Percentiles rank a stretch among this genome's conserved stretches.
Conservation (phyloP, 2,329 filamentous ascomycete species). For the Apiospora malaysiana region DNA sequence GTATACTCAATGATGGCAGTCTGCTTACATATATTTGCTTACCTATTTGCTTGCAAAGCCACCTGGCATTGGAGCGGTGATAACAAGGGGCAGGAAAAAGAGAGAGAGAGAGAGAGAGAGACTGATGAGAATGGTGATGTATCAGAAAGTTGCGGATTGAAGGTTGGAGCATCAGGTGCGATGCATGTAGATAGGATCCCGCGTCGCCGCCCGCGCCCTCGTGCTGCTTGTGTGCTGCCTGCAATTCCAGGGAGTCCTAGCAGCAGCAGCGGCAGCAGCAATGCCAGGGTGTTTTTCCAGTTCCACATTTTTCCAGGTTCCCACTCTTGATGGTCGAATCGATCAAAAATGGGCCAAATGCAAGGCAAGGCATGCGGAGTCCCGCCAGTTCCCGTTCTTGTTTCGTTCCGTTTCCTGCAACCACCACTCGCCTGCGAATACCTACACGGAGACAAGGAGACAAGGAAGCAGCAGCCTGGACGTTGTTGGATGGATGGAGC, state of each 20-base stretch:
- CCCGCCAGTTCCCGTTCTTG: conserved; percentile 9
- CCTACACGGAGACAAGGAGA: too few species aligned
- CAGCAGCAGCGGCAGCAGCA: neutral
- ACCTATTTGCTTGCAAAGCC: too few species aligned
- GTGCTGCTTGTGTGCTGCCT: conserved; percentile 2
- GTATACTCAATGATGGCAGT: neutral
- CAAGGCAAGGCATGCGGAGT: conserved; percentile 13
- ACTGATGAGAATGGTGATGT: neutral
- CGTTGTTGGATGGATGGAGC: neutral
- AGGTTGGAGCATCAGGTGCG: neutral
- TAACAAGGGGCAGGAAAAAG: neutral
- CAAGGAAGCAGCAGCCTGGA: neutral
- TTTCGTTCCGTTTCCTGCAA: conserved; percentile 10
- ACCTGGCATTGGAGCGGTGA: neutral
- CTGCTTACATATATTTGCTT: conserved; percentile 1
- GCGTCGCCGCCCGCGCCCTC: neutral
- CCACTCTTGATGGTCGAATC: neutral
- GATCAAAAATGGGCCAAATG: neutral
- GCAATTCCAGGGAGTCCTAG: neutral
- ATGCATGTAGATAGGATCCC: neutral
- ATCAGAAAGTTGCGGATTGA: neutral
- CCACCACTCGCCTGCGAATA: neutral
- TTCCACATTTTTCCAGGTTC: conserved; percentile 9
- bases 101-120: too few species aligned
- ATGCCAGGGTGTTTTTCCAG: neutral